Evolutionary conservation across 2,329 filamentous ascomycete genomes (phyloP), one percentile per base, ranked within the genome.

Genomic region (Daldinia sp.): DNA sequence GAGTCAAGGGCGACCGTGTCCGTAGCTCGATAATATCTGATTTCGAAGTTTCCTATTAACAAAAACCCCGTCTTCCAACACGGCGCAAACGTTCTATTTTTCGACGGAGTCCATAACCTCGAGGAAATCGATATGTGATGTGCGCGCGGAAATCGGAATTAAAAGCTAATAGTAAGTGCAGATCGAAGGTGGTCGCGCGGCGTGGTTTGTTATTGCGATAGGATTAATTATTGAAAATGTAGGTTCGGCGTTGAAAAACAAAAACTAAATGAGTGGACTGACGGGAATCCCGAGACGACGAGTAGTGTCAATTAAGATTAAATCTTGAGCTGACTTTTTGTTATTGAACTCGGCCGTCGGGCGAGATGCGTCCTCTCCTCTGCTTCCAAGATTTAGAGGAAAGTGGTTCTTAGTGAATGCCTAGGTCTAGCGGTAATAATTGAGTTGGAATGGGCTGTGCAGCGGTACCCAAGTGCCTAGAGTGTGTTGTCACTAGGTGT

Each of bases 21-120:
- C 65, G 69, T 68, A 71, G 70, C 72, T 64, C 32, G 35, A 68
- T 30, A 63, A 67, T 61, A 48, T 52, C 43, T 25, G 49, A 50
- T 29, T 57, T 54, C 52, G 21, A 58, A 19, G 34, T 61, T 32
- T 51, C 48, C 56, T 56, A 47, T 49, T 15, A 27, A 53, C 35
- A 59, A 58, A 39, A 27, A 30, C n/a, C 45, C 34, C 49, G 64
- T 61, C 60, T 62, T 59, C 60, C 25, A 25, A 29, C 52, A 61
- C 58, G 47, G 43, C 57, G 59, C 56, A 49, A 60, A 58, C 62
- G 49, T 53, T 65, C 58, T 61, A 59, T 54, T 63, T 68, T 68
- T 64, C 64, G 50, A 64, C 63, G 47, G 61, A 66, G 69, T 73
- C 72, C 72, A 73, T 73, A 73, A 66, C 71, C 69, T 72, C 65